A percentile compares a stretch with the other conserved stretches of the same genome.
Evolutionary conservation across 1,284 basidiomycete species (phyloP).

Genomic region (Rhodotorula sp.): DNA sequence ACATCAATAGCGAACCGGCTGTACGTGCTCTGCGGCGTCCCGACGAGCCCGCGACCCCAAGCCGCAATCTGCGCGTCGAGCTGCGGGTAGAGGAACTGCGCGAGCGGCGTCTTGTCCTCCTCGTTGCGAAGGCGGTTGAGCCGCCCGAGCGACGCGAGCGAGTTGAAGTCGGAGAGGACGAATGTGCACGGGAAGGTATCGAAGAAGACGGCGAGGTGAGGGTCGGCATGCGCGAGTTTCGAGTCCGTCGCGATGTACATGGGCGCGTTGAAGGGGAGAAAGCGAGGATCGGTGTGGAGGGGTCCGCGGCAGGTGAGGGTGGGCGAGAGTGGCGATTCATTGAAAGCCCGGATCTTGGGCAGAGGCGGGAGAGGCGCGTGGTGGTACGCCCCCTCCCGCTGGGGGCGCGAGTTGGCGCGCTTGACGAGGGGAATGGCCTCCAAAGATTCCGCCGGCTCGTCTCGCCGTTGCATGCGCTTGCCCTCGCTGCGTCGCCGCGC

Average conservation of each 20-base stretch:
- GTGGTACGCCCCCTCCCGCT: constrained; percentile 38
- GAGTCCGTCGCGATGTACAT: constrained; percentile 73
- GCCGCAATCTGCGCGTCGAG: constrained; percentile 69
- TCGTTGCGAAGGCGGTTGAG: constrained; percentile 58
- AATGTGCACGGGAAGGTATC: constrained; percentile 70
- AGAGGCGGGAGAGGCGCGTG: constrained; percentile 36
- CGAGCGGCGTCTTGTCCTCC: constrained; percentile 61
- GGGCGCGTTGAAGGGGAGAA: constrained; percentile 61
- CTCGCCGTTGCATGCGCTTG: background rate
- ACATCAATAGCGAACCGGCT: constrained; percentile 68
- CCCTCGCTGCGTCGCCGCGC: constrained; percentile 6
- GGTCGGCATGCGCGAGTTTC: constrained; percentile 51
- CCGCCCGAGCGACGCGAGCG: constrained; percentile 42
- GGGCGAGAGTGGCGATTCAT: constrained; percentile 37
- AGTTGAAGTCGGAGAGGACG: constrained; percentile 62
- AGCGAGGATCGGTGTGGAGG: constrained; percentile 41
- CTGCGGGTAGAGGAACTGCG: constrained; percentile 61
- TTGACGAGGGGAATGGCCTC: background rate
- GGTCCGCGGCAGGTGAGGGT: constrained; percentile 45
- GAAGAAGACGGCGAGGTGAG: constrained; percentile 58
- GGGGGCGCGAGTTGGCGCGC: constrained; percentile 38
- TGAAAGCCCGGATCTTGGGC: constrained; percentile 18
- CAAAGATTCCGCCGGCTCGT: background rate
- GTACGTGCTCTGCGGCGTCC: constrained; percentile 72
- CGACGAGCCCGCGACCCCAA: constrained; percentile 61